Evolutionary conservation across 106 monocot genomes (phyloP), one percentile per base, ranked within the genome.

Genomic region (Apostasia shenzhenica): DNA sequence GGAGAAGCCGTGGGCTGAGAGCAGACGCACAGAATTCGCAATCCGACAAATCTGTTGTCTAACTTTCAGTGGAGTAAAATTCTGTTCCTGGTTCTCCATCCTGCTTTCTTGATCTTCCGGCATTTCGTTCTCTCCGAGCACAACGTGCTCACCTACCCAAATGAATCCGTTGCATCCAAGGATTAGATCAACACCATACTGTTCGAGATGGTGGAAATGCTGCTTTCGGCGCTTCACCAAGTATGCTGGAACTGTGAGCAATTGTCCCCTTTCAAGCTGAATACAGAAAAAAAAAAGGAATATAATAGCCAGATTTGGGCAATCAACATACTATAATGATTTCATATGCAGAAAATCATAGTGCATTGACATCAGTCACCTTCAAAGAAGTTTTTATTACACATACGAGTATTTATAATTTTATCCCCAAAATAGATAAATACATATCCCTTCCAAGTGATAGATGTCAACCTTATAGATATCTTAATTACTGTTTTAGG

Each of bases 161-260:
- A 93, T 65, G 71, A 81, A 93, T 1, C 97, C 97, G 63, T 99
- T 99, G 67, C 92, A 99, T 40, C 97, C 99, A 48, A 99, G 69
- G 59, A 99, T 99, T 67, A 99, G 54, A 78, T 99, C 89, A 3
- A 90, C 78, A 1, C 81, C 76, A 43, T 87, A 93, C 38, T 90
- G 71, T 38, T 99, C 90, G 5, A 99, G 85, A 75, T 90, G 79
- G 76, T 99, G 99, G 76, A 99, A 99, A 59, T 99, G 99, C 26
- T 99, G 93, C 72, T 99, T 99, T 6, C 90, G 80, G 1, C 93
- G 80, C 69, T 99, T 99, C 46, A 99, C 87, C 9, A 99, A 71
- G 61, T 99, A 99, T 39, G 99, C 69, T 13, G 87, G 75, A 7
- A 88, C 90, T 14, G 70, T 74, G 10, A 99, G 85, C 80, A 99